phyloP scores from a whole-genome alignment of 2,329 filamentous ascomycete genomes.

The Xylariaceae sp. region DNA sequence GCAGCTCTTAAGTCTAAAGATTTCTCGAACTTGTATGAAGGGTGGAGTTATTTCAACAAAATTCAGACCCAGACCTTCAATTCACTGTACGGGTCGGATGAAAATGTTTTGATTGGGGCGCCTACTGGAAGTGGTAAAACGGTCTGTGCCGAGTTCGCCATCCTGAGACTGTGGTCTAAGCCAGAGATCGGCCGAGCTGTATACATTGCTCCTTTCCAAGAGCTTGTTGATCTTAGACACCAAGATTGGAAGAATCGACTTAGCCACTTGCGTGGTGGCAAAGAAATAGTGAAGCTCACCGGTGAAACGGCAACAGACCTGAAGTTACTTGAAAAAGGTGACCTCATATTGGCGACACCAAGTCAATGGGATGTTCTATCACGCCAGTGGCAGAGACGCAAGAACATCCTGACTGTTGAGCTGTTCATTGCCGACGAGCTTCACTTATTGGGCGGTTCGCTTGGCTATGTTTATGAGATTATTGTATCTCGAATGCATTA shows the following conservation, averaged over 20 bases:
- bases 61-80: constrained; percentile 98
- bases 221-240: constrained; percentile 75
- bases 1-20: constrained; percentile 82
- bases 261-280: constrained; percentile 67
- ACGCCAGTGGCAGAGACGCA: constrained; percentile 91
- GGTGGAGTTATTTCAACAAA: constrained; percentile 89
- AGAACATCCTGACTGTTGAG: constrained; percentile 86
- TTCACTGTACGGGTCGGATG: constrained; percentile 80
- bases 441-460: constrained; percentile 81
- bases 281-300: constrained; percentile 85
- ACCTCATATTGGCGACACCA: constrained; percentile 88
- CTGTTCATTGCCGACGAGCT: constrained; percentile 94
- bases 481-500: constrained; percentile 98
- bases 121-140: constrained; percentile 95
- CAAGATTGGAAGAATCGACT: constrained; percentile 84
- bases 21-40: constrained; percentile 72
- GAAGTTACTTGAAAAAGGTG: constrained; percentile 78
- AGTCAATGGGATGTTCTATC: constrained; percentile 94
- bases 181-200: constrained; percentile 70
- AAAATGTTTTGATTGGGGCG: constrained; percentile 91
- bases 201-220: constrained; percentile 92
- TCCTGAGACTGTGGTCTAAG: constrained; percentile 81
- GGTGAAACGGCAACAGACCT: constrained; percentile 89
- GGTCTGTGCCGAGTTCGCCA: constrained; percentile 88
- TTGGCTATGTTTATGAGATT: constrained; percentile 89